phyloP scores from a whole-genome alignment of 192 early-diverging fungal genomes.

The Coemansia sp. region DNA sequence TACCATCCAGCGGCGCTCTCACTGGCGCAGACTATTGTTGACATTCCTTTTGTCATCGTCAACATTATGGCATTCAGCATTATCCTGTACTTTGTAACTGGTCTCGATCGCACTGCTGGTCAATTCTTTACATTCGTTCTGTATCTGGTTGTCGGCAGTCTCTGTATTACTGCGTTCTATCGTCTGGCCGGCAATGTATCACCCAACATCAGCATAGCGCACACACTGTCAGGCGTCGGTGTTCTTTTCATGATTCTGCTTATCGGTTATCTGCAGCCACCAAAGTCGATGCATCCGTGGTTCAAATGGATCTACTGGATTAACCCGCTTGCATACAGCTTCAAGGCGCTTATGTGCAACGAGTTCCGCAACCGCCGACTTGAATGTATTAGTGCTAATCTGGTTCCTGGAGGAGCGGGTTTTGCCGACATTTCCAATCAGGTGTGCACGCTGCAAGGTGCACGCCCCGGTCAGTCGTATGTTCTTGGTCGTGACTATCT shows the following conservation, averaged over 20 bases:
- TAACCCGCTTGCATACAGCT: conserved; percentile 67
- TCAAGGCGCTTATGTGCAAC: conserved; percentile 64
- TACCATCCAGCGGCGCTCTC: conserved; percentile 67
- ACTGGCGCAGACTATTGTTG: conserved; percentile 58
- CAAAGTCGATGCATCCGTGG: conserved; percentile 60
- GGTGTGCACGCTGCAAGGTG: conserved; percentile 66
- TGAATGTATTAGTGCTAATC: conserved; percentile 23
- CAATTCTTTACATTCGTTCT: conserved; percentile 66
- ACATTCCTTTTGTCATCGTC: conserved; percentile 55
- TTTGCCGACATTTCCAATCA: conserved; percentile 53
- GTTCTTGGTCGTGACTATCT: conserved; percentile 66
- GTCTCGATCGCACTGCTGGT: conserved; percentile 56
- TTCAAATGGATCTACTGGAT: conserved; percentile 68
- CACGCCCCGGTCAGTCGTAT: conserved; percentile 51
- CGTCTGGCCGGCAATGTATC: conserved; percentile 51
- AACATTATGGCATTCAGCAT: conserved; percentile 59
- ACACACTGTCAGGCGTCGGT: conserved; percentile 41
- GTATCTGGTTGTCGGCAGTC: conserved; percentile 57
- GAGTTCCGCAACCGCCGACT: conserved; percentile 60
- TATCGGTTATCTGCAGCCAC: conserved; percentile 60
- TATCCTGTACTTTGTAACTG: conserved; percentile 66
- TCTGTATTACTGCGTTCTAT: conserved; percentile 63
- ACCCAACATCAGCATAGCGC: conserved; percentile 44
- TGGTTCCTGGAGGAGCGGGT: conserved; percentile 54
- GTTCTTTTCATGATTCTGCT: conserved; percentile 46